Percentiles rank a stretch among this genome's conserved stretches.
phyloP scores from a whole-genome alignment of 306 rosid species.

The Castanea mollissima region DNA sequence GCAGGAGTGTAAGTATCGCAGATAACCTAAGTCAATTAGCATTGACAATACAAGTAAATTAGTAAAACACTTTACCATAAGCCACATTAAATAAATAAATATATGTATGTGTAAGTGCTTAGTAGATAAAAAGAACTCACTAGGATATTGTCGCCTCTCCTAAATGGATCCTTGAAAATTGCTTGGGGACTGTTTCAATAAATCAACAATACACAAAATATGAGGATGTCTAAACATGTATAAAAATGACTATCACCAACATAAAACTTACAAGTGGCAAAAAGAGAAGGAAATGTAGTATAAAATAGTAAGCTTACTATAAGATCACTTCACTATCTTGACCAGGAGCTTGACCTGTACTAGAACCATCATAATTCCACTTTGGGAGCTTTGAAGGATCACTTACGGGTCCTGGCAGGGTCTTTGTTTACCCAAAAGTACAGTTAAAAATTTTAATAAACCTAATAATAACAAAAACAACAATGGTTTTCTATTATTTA shows the following conservation, averaged over 20 bases:
- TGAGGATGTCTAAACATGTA: neutral
- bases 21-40: conserved; percentile 44
- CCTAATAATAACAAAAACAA: neutral
- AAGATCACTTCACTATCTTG: conserved; percentile 84
- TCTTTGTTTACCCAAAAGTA: conserved; percentile 39
- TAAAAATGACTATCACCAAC: neutral
- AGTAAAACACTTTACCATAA: neutral
- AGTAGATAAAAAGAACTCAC: conserved; percentile 33
- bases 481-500: neutral
- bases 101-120: no score
- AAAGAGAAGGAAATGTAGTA: neutral
- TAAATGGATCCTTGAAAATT: conserved; percentile 83
- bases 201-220: neutral
- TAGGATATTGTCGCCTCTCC: conserved; percentile 75
- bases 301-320: conserved; percentile 40
- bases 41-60: neutral
- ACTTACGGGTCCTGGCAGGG: conserved; percentile 64
- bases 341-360: conserved; percentile 95
- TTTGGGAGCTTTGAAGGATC: conserved; percentile 82
- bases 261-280: neutral
- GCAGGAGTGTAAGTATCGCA: conserved; percentile 67
- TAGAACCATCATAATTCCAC: conserved; percentile 95
- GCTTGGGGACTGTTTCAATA: conserved; percentile 70
- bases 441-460: neutral
- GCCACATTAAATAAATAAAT: neutral